Evolutionary conservation across 306 rosid species (phyloP).

Genomic region (Dalbergia cultrata): DNA sequence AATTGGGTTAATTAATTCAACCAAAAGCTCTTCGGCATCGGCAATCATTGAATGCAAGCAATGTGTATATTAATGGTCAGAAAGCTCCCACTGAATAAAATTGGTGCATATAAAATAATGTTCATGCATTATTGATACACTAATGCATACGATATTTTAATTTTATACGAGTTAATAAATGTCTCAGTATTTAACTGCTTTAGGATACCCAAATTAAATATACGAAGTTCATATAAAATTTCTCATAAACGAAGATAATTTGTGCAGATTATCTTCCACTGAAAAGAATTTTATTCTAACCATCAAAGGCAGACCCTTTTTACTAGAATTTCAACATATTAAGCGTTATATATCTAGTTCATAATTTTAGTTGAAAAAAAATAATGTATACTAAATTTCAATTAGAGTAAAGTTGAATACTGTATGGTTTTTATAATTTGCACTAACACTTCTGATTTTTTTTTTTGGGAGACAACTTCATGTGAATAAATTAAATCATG

Average conservation of each 20-base stretch:
- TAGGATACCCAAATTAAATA: background rate
- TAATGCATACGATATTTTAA: background rate
- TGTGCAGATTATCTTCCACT: background rate
- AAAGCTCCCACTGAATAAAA: background rate
- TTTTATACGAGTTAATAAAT: too few relatives aligned
- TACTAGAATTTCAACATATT: too few relatives aligned
- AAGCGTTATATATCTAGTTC: background rate
- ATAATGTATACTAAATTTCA: too few relatives aligned
- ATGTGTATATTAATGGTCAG: background rate
- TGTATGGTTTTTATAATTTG: too few relatives aligned
- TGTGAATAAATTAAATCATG: too few relatives aligned
- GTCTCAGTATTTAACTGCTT: too few relatives aligned
- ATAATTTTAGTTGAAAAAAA: too few relatives aligned
- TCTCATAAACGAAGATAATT: background rate
- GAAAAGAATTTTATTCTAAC: too few relatives aligned
- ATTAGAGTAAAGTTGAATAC: too few relatives aligned
- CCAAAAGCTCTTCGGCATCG: background rate
- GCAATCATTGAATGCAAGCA: slow-evolving; percentile 3
- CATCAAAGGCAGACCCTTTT: background rate
- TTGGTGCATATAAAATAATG: background rate
- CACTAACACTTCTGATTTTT: too few relatives aligned
- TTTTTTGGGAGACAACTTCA: too few relatives aligned
- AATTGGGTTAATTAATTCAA: background rate
- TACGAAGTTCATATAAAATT: too few relatives aligned
- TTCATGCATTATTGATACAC: background rate